Percentiles rank a stretch among this genome's conserved stretches.
phyloP scores from a whole-genome alignment of 2,329 filamentous ascomycete species.

The Aspergillus latus region DNA sequence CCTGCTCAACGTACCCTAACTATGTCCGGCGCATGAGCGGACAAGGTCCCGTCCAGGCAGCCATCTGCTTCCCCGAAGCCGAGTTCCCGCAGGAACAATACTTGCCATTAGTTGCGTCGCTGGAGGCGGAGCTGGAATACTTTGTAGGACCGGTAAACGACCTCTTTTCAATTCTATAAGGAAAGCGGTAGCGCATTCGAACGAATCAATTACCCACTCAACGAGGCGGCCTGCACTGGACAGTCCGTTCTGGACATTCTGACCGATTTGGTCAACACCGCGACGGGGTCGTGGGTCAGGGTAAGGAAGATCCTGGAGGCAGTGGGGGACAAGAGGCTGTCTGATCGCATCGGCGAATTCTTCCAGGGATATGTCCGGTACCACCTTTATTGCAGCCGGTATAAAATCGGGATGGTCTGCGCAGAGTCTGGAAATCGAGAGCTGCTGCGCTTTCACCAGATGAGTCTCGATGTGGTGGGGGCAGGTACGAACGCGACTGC shows the following conservation, averaged over 20 bases:
- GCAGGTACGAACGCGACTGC: background rate
- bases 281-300: background rate
- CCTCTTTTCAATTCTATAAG: background rate
- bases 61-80: slow-evolving; percentile 2
- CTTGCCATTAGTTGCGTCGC: background rate
- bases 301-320: background rate
- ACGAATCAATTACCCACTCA: background rate
- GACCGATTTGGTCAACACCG: too few species aligned
- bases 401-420: background rate
- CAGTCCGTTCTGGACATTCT: too few species aligned
- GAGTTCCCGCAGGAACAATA: background rate
- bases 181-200: background rate
- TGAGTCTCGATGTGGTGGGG: background rate
- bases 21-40: slow-evolving; percentile 2
- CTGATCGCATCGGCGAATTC: too few species aligned
- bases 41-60: slow-evolving; percentile 1
- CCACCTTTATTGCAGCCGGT: background rate
- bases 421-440: background rate
- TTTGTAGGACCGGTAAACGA: background rate
- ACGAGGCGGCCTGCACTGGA: background rate
- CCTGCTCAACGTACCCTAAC: background rate
- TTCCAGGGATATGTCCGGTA: background rate
- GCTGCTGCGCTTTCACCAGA: background rate
- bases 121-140: background rate
- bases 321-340: background rate